Base-by-base conservation (phyloP, 2,329 filamentous ascomycete genomes). In the Fusarium agapanthi region DNA sequence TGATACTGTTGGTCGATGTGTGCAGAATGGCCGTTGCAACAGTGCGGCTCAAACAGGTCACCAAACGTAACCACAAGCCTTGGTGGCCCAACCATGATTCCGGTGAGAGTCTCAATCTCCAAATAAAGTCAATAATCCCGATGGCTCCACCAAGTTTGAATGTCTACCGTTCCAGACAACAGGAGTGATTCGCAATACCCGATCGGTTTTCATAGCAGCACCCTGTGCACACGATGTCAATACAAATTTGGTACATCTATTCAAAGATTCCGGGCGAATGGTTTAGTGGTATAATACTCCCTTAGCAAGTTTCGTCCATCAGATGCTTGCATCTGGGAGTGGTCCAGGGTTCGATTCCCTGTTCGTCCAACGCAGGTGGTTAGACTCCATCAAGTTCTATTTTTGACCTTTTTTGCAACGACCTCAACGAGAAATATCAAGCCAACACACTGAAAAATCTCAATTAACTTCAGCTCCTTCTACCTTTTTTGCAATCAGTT, bases 171-270 rank as follows among this genome's bases (percentile, higher is more conserved):
- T n/a, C 0, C 15, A 14, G 1, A 3, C 18, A 38, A 22, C 20
- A 13, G 7, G 0, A 24, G 16, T 10, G 7, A 32, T 32, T 50
- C 6, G 22, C 15, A 24, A 18, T 34, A 24, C 6, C 22, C 0
- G 8, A 24, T n/a, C n/a, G n/a, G n/a, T n/a, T n/a, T n/a, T n/a
- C n/a, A n/a, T n/a, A n/a, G n/a, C n/a, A n/a, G n/a, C n/a, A n/a
- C n/a, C n/a, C n/a, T n/a, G n/a, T n/a, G n/a, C n/a, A n/a, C n/a
- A n/a, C n/a, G n/a, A n/a, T n/a, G n/a, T n/a, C n/a, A n/a, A n/a
- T n/a, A n/a, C 8, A 3, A 4, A 24, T 35, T 20, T 11, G 11
- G 0, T 5, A 7, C 6, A 0, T 0, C 0, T 4, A 12, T 7
- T 32, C 7, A 63, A 50, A 10, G 50, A 43, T 32, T 40, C 53